These are phyloP conservation scores for Penicillium steckii DNA, from an alignment of 495 filamentous ascomycete species.

Conservation along the genomic window DNA sequence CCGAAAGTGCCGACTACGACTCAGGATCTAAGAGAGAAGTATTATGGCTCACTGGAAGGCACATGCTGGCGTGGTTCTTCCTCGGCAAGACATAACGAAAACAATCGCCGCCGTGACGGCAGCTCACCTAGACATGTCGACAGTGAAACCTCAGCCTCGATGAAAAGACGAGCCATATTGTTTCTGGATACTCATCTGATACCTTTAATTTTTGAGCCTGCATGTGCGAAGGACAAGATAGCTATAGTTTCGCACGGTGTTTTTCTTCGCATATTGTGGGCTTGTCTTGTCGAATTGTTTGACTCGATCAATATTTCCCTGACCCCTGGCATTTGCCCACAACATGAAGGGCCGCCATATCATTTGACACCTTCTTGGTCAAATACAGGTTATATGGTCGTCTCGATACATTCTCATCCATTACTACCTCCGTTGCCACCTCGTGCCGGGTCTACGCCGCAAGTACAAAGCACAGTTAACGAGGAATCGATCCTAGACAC, in stretches of 20 bases:
- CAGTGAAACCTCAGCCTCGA: conserved; percentile 51
- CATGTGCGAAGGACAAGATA: conserved; percentile 35
- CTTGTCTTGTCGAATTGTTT: conserved; percentile 55
- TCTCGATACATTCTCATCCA: conserved; percentile 34
- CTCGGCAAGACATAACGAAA: not conserved
- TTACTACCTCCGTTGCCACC: not conserved
- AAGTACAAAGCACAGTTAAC: not conserved
- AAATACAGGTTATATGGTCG: conserved; percentile 62
- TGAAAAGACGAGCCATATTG: conserved; percentile 56
- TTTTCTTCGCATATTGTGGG: conserved; percentile 67
- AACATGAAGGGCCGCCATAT: conserved; percentile 10
- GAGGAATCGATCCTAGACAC: not conserved
- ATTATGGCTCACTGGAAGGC: conserved; percentile 30
- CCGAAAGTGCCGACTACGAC: conserved; percentile 15
- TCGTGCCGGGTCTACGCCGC: not conserved
- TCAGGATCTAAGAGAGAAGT: conserved; percentile 23
- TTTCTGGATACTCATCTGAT: conserved; percentile 64
- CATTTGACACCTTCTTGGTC: conserved; percentile 52
- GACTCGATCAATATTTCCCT: conserved; percentile 36
- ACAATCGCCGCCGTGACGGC: not conserved
- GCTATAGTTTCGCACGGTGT: conserved; percentile 80
- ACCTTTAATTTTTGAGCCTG: conserved; percentile 48
- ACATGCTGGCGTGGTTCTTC: not conserved
- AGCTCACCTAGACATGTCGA: conserved; percentile 9
- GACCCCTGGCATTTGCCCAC: not conserved